phyloP scores from a whole-genome alignment of 1,284 basidiomycete genomes.

The Pterulicium gracile region DNA sequence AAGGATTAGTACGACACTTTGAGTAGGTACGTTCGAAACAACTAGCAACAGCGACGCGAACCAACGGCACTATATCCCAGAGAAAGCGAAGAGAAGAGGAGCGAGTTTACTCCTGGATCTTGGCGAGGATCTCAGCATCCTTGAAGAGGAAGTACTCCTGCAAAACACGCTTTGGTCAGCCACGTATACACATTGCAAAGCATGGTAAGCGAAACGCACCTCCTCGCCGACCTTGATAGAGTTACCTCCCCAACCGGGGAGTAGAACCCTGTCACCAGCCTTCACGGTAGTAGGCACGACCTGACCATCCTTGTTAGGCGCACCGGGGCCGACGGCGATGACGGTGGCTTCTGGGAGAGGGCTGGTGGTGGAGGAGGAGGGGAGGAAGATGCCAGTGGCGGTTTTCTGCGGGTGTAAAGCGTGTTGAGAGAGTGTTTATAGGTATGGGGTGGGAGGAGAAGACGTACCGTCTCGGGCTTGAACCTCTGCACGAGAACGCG shows the following conservation, averaged over 20 bases:
- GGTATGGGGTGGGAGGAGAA: background rate
- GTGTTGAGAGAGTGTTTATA: slow-evolving; percentile 1
- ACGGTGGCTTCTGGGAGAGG: slow-evolving; percentile 96
- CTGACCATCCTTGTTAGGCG: slow-evolving; percentile 77
- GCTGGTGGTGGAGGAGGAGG: slow-evolving; percentile 71
- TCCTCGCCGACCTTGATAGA: slow-evolving; percentile 96
- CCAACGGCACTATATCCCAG: too few relatives aligned
- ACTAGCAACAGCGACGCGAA: too few relatives aligned
- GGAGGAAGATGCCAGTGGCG: slow-evolving; percentile 88
- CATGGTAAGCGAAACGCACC: slow-evolving; percentile 35
- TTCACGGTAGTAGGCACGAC: slow-evolving; percentile 75
- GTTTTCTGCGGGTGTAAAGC: slow-evolving; percentile 61
- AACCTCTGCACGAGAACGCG: slow-evolving; percentile 96
- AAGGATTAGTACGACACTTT: too few relatives aligned
- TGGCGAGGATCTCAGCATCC: slow-evolving; percentile 93
- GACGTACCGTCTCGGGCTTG: slow-evolving; percentile 81
- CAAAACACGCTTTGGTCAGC: slow-evolving; percentile 7
- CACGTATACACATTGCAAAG: background rate
- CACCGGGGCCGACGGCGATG: slow-evolving; percentile 91
- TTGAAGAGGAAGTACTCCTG: slow-evolving; percentile 95
- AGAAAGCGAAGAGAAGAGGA: too few relatives aligned
- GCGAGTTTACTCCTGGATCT: slow-evolving; percentile 86
- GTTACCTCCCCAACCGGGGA: slow-evolving; percentile 95
- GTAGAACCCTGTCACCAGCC: slow-evolving; percentile 85
- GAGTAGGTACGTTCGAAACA: too few relatives aligned